Conservation (phyloP, 129 eudicot genomes). For the Flaveria sonorensis region DNA sequence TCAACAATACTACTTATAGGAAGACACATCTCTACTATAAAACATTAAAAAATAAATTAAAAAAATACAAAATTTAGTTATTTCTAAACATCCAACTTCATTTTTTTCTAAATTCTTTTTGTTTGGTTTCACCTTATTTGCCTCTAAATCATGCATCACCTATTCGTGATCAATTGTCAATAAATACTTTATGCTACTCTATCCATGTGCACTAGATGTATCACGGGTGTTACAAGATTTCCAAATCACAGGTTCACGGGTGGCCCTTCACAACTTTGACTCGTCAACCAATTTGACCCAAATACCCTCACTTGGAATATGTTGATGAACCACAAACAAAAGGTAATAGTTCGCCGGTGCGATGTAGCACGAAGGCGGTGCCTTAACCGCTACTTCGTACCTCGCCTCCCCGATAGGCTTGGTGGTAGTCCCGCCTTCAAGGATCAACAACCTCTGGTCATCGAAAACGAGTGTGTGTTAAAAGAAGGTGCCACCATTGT, state of each 20-base stretch:
- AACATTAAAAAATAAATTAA: not conserved
- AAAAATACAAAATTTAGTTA: not conserved
- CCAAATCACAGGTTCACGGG: conserved; percentile 23
- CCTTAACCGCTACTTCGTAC: conserved; percentile 38
- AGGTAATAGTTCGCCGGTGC: conserved; percentile 65
- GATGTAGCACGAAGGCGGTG: conserved; percentile 45
- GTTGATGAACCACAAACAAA: conserved; percentile 61
- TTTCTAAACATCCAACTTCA: conserved; percentile 14
- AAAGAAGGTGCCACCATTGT: conserved; percentile 77
- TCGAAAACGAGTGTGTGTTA: conserved; percentile 73
- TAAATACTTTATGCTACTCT: conserved; percentile 16
- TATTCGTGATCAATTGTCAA: conserved; percentile 15
- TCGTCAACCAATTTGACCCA: conserved; percentile 64
- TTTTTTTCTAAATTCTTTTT: not conserved
- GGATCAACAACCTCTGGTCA: conserved; percentile 68
- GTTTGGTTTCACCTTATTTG: conserved; percentile 32
- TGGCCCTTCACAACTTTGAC: conserved; percentile 13
- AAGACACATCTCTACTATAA: not conserved
- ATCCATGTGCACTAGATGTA: conserved; percentile 30
- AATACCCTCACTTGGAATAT: conserved; percentile 69
- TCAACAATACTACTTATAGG: not conserved
- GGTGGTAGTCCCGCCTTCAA: conserved; percentile 32
- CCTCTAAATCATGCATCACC: conserved; percentile 18
- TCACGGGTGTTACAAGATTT: conserved; percentile 41
- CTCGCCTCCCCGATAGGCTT: conserved; percentile 26